Conservation (phyloP, 164 flowering plant species). For the Warburgia ugandensis region DNA sequence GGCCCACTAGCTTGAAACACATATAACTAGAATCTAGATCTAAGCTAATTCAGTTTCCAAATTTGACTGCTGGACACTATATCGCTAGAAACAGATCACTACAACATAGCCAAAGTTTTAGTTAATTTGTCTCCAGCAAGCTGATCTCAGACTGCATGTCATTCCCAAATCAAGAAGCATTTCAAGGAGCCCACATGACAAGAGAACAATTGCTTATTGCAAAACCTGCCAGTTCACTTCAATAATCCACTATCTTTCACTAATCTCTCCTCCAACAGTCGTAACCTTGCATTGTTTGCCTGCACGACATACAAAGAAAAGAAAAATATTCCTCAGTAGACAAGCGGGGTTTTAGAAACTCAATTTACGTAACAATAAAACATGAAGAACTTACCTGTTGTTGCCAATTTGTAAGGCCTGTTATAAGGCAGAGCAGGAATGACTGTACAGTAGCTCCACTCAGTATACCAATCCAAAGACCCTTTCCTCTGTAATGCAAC, state of each 20-base stretch:
- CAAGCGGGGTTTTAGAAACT: neutral
- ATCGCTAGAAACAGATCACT: no score
- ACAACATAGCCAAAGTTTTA: no score
- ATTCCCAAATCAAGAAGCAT: neutral
- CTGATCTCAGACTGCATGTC: neutral
- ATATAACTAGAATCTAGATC: no score
- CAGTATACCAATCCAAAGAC: conserved; percentile 72
- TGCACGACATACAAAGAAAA: conserved; percentile 21
- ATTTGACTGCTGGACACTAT: no score
- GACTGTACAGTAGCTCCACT: conserved; percentile 47
- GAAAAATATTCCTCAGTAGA: neutral
- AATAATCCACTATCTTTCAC: conserved; percentile 6
- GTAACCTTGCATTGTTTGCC: conserved; percentile 34
- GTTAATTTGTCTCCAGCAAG: no score
- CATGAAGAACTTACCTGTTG: conserved; percentile 31
- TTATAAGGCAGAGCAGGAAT: conserved; percentile 31
- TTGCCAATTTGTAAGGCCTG: conserved; percentile 58
- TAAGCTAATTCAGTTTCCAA: no score
- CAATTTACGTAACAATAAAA: neutral
- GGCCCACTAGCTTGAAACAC: no score
- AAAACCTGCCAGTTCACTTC: conserved; percentile 3
- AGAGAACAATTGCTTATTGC: neutral
- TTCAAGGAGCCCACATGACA: neutral
- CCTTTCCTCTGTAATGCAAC: conserved; percentile 42
- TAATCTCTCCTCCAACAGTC: conserved; percentile 16